Percentiles rank a stretch among this genome's conserved stretches.
These are phyloP conservation scores for Cadophora malorum DNA, from an alignment of 2,329 filamentous ascomycete species.

Conservation along the genomic window DNA sequence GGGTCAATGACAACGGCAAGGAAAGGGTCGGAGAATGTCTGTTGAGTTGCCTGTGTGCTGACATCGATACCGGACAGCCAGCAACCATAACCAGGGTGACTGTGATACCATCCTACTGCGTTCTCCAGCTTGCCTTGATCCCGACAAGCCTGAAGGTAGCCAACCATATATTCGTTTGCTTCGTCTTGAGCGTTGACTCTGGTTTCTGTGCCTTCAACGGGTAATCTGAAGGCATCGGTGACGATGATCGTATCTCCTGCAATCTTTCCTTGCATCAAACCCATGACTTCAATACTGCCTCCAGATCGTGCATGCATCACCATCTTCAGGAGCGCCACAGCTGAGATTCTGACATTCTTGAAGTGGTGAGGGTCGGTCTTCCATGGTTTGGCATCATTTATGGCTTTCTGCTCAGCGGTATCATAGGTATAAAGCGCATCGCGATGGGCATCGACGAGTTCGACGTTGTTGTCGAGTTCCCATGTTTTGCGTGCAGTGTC, in stretches of 20 bases:
- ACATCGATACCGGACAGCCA: constrained; percentile 98
- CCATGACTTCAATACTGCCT: constrained; percentile 93
- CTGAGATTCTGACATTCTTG: constrained; percentile 90
- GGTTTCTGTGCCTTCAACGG: constrained; percentile 98
- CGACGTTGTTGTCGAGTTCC: constrained; percentile 87
- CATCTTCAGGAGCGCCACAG: constrained; percentile 96
- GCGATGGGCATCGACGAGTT: constrained; percentile 82
- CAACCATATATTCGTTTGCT: constrained; percentile 95
- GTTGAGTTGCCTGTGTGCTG: constrained; percentile 83
- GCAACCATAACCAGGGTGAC: constrained; percentile 96
- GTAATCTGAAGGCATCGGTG: constrained; percentile 90
- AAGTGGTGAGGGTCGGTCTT: constrained; percentile 81
- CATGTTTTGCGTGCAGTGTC: constrained; percentile 64
- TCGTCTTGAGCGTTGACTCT: constrained; percentile 95
- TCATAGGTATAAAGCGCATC: constrained; percentile 93
- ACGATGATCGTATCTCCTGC: constrained; percentile 85
- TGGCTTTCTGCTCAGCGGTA: constrained; percentile 68
- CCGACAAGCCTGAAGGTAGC: constrained; percentile 78
- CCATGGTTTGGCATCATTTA: constrained; percentile 76
- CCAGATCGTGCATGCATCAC: constrained; percentile 98
- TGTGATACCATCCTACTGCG: constrained; percentile 97
- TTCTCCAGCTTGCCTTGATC: constrained; percentile 86
- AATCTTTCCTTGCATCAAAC: constrained; percentile 95
- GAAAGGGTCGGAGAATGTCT: constrained; percentile 87
- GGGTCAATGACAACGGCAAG: constrained; percentile 96